Evolutionary conservation across 768 basidiomycete species (phyloP).

Genomic region (Trametes gibbosa): DNA sequence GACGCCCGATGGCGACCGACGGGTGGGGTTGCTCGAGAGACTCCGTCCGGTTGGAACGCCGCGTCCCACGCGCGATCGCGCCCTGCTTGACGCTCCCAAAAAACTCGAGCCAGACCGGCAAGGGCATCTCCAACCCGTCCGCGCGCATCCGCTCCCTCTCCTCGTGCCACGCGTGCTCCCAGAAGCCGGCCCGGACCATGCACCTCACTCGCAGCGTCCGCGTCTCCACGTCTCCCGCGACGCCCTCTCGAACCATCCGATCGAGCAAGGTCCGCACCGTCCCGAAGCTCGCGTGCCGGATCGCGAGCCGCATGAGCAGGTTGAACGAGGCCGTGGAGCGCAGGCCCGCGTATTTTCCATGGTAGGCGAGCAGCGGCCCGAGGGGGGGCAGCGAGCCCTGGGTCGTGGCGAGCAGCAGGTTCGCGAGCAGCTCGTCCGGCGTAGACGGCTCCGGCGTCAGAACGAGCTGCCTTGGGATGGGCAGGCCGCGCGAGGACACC

Average conservation of each 20-base stretch:
- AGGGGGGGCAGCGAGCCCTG: conserved; percentile 33
- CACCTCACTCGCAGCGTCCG: conserved; percentile 55
- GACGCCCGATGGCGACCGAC: conserved; percentile 11
- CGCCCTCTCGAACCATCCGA: conserved; percentile 43
- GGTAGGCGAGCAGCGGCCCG: conserved; percentile 47
- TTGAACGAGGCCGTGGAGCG: conserved; percentile 45
- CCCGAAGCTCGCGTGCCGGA: conserved; percentile 50
- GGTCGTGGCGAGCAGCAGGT: conserved; percentile 40
- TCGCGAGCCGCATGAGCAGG: conserved; percentile 43
- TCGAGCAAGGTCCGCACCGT: conserved; percentile 44
- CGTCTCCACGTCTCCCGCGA: conserved; percentile 52
- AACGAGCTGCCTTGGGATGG: conserved; percentile 1
- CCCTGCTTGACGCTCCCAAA: conserved; percentile 29
- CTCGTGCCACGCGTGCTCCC: conserved; percentile 54
- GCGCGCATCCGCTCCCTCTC: neutral
- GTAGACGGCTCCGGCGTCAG: conserved; percentile 11
- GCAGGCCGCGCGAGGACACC: neutral
- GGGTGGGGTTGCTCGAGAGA: neutral
- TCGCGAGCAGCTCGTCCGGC: conserved; percentile 26
- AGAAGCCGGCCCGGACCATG: conserved; percentile 52
- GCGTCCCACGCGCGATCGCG: conserved; percentile 1
- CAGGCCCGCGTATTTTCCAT: conserved; percentile 33
- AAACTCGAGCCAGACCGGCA: conserved; percentile 62
- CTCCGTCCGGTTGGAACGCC: neutral
- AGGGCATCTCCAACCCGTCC: conserved; percentile 27